Base-by-base conservation (phyloP, 306 rosid species). In the Cicer yamashitae region DNA sequence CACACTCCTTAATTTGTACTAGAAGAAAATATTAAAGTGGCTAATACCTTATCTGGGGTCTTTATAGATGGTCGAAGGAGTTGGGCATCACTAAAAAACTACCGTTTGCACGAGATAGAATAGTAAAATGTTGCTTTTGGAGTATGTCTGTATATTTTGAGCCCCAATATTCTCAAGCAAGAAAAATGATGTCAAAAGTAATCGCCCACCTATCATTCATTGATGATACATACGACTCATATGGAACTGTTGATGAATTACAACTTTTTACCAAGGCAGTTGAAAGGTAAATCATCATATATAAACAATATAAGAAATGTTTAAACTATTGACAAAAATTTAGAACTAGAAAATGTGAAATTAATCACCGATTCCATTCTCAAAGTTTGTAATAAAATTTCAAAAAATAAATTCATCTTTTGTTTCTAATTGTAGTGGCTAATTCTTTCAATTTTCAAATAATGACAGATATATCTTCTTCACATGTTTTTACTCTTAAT, bases 121-220 rank as follows among this genome's bases (percentile, higher is more conserved):
- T 71, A 7, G 65, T 14, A 7, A 82, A 77, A 64, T 22, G 73
- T n/a, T 71, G 56, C 37, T 40, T 51, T 54, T 79, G 77, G 82
- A 12, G 17, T 11, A 3, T 79, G 30, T 10, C 1, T 0, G 30
- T 61, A 14, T 78, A 71, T 14, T 78, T 40, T 63, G 77, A 71
- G 66, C 78, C 77, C 0, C 60, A 71, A 17, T 79, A 71, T 52
- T 63, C 77, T 20, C 52, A 47, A 11, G 86, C 82, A 51, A 46
- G 84, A 47, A 64, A 38, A 39, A 18, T 75, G 12, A 39, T 64
- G 15, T 7, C 10, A 7, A 64, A 75, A 75, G 6, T 65, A 40
- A 18, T 12, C 1, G 4, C 15, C 56, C 12, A 13, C 1, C 0
- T 64, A 18, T 5, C 79, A 12, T n/a, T 51, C 8, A 10, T 51